These are phyloP conservation scores for Hymenoscyphus repandus DNA, from an alignment of 2,329 filamentous ascomycete species.

Conservation along the genomic window DNA sequence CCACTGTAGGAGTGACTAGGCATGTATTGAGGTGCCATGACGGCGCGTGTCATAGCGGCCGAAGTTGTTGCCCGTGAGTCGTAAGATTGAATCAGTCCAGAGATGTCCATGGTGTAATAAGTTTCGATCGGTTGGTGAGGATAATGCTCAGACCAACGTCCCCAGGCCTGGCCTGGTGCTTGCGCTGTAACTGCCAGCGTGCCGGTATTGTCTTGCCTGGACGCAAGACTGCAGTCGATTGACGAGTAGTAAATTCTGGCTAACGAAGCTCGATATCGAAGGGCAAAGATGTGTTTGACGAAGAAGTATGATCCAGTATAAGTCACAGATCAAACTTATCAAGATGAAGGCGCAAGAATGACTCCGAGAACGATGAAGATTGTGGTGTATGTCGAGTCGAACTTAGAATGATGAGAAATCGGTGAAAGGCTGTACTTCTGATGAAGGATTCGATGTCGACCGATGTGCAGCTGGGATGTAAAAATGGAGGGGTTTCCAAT, in stretches of 20 bases:
- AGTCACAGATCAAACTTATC: no score
- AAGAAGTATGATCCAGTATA: no score
- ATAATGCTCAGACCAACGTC: constrained; percentile 46
- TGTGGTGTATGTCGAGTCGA: no score
- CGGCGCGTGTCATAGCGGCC: constrained; percentile 38
- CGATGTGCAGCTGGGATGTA: constrained; percentile 19
- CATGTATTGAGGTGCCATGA: constrained; percentile 44
- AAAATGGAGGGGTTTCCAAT: constrained; percentile 17
- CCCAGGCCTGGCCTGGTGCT: constrained; percentile 45
- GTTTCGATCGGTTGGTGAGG: constrained; percentile 20
- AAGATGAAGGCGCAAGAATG: no score
- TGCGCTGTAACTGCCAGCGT: constrained; percentile 46
- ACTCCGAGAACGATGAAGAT: no score
- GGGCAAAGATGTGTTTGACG: no score
- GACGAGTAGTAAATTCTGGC: not conserved
- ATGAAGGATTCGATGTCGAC: not conserved
- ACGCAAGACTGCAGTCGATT: constrained; percentile 25
- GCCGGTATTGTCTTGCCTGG: constrained; percentile 31
- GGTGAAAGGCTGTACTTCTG: no score
- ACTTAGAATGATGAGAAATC: no score
- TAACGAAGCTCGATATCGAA: not conserved
- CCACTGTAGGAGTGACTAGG: constrained; percentile 41
- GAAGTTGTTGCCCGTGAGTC: constrained; percentile 37
- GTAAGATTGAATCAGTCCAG: constrained; percentile 42
- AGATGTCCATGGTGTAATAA: constrained; percentile 38